phyloP scores from a whole-genome alignment of 495 filamentous ascomycete species.

The Ascobolus immersus region DNA sequence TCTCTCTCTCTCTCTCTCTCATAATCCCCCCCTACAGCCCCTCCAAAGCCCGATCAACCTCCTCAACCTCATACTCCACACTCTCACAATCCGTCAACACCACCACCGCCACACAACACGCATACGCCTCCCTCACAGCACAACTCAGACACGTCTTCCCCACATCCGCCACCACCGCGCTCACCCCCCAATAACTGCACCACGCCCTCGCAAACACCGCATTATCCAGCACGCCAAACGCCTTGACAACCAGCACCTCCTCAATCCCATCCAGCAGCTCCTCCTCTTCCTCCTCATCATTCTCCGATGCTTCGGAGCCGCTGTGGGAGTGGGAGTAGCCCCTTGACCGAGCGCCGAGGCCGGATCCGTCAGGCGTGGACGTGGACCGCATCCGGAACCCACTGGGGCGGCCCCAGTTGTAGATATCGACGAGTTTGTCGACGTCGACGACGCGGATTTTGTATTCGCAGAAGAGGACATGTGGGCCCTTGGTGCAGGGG shows the following conservation, averaged over 20 bases:
- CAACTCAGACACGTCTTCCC: constrained; percentile 45
- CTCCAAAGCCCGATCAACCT: constrained; percentile 17
- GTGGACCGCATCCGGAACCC: constrained; percentile 5
- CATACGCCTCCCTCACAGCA: constrained; percentile 44
- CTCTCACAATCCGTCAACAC: constrained; percentile 32
- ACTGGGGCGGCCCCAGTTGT: constrained; percentile 29
- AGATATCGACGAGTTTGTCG: constrained; percentile 32
- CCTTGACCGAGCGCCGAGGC: constrained; percentile 7
- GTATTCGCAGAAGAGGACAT: constrained; percentile 45
- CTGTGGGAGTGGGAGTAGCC: constrained; percentile 8
- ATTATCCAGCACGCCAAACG: constrained; percentile 42
- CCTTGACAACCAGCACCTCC: constrained; percentile 40
- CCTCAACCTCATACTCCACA: constrained; percentile 18
- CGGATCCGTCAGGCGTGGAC: constrained; percentile 1
- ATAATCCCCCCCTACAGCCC: constrained; percentile 9
- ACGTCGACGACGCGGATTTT: constrained; percentile 26
- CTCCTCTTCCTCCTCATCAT: neutral
- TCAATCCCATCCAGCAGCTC: no score
- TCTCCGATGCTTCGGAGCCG: constrained; percentile 4
- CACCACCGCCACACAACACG: constrained; percentile 40
- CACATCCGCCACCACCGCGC: constrained; percentile 38
- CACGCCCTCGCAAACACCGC: constrained; percentile 49
- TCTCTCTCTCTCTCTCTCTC: no score
- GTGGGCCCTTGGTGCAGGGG: constrained; percentile 42
- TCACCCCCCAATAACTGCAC: constrained; percentile 44